These are phyloP conservation scores for Globomyces pollinis-pini DNA, from an alignment of 192 early-diverging fungal species.

Conservation along the genomic window DNA sequence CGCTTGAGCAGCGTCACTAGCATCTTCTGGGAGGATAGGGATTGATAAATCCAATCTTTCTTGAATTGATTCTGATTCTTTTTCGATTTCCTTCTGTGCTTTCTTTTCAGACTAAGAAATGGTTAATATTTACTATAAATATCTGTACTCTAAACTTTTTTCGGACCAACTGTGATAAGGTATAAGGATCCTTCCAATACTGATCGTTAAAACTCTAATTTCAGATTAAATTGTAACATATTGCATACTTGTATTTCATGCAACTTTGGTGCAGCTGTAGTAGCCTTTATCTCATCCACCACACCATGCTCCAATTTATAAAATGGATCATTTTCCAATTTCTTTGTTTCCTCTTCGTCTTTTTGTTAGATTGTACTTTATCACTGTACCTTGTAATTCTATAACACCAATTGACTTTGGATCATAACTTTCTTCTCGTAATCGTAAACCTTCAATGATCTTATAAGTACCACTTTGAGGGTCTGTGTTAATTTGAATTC, in stretches of 20 bases:
- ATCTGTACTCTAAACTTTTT: constrained; percentile 71
- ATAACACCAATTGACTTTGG: constrained; percentile 57
- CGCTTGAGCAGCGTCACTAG: too few species aligned
- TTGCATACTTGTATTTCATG: too few species aligned
- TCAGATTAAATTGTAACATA: too few species aligned
- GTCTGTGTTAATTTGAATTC: constrained; percentile 91
- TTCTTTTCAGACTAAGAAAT: constrained; percentile 42
- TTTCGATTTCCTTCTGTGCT: not conserved
- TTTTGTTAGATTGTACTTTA: too few species aligned
- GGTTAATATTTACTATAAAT: constrained; percentile 65
- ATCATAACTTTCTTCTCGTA: constrained; percentile 69
- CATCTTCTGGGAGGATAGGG: not conserved
- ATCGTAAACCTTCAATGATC: constrained; percentile 61
- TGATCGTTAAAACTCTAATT: too few species aligned
- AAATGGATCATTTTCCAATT: constrained; percentile 39
- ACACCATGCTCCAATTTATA: constrained; percentile 59
- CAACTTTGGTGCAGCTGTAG: too few species aligned
- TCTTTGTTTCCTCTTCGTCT: constrained; percentile 44
- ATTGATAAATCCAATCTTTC: not conserved
- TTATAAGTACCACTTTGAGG: constrained; percentile 68
- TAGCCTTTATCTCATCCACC: too few species aligned
- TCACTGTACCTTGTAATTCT: too few species aligned
- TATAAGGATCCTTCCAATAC: too few species aligned
- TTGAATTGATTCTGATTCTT: not conserved
- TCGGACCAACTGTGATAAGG: constrained; percentile 36